Evolutionary conservation across 75 land plant genomes (phyloP).

Genomic region (Selaginella moellendorffii): DNA sequence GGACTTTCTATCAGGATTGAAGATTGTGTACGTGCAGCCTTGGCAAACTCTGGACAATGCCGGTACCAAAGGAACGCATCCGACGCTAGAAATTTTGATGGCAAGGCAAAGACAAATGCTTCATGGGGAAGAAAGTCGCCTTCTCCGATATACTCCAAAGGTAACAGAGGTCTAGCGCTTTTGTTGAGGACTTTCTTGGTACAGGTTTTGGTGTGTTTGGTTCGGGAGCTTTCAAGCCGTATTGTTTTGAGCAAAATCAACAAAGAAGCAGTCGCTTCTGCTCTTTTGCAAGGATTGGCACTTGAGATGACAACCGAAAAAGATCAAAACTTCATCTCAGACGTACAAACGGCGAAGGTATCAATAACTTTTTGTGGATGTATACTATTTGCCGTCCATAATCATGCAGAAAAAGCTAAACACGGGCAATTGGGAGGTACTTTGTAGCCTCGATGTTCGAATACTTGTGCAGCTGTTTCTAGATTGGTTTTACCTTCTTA

Average conservation of each 20-base stretch:
- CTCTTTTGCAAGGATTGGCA: conserved; percentile 12
- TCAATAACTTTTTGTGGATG: background rate
- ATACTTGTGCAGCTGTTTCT: conserved; percentile 12
- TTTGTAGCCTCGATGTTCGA: conserved; percentile 6
- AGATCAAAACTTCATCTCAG: background rate
- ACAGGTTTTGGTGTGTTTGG: conserved; percentile 15
- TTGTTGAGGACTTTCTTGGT: background rate
- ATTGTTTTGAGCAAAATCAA: background rate
- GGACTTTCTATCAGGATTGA: conserved; percentile 6
- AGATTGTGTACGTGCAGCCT: conserved; percentile 12
- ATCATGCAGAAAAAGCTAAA: conserved; percentile 14
- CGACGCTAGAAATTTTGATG: conserved; percentile 9
- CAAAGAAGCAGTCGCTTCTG: conserved; percentile 9
- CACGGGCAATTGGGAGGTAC: conserved; percentile 15
- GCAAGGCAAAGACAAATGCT: conserved; percentile 12
- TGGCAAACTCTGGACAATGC: background rate
- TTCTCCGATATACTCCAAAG: conserved; percentile 16
- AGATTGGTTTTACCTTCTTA: conserved; percentile 16
- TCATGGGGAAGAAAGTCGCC: conserved; percentile 16
- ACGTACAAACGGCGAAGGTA: conserved; percentile 4
- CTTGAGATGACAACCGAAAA: conserved; percentile 10
- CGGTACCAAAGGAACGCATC: background rate
- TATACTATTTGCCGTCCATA: too few species aligned
- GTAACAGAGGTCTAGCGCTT: too few species aligned
- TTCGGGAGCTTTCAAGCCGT: background rate